phyloP scores from a whole-genome alignment of 768 basidiomycete species.

The Lanmaoa pseudosensibilis region DNA sequence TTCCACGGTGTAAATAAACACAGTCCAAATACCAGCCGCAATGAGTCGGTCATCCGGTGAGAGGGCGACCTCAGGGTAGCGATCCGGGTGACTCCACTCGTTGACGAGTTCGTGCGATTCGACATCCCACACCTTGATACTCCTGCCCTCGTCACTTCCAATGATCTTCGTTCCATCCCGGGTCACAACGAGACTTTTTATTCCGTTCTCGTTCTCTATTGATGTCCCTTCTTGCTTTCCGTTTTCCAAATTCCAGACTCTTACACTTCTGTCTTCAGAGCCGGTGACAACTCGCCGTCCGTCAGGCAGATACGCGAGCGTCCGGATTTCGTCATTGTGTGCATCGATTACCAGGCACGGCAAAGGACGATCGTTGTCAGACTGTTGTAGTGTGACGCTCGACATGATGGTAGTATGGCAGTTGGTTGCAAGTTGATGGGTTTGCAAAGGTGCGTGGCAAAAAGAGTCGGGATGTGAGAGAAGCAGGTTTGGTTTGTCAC shows the following conservation, averaged over 20 bases:
- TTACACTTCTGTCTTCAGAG: neutral
- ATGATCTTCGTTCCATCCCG: neutral
- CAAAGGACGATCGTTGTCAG: neutral
- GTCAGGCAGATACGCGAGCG: slow-evolving; percentile 2
- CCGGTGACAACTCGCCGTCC: slow-evolving; percentile 3
- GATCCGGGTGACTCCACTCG: neutral
- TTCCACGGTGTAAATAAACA: too few relatives aligned
- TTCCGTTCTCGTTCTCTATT: neutral
- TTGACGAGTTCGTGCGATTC: neutral
- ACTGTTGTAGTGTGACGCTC: neutral
- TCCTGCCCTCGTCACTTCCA: neutral
- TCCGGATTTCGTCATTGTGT: neutral
- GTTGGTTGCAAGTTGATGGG: neutral
- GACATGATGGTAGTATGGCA: neutral
- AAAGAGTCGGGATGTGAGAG: too few relatives aligned
- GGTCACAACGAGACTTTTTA: neutral
- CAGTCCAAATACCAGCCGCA: too few relatives aligned
- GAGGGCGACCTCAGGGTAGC: neutral
- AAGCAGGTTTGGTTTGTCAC: too few relatives aligned
- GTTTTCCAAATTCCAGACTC: neutral
- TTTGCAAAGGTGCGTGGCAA: neutral
- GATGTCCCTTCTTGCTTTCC: neutral
- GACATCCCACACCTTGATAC: slow-evolving; percentile 3
- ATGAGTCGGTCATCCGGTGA: neutral
- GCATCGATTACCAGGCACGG: neutral